A percentile compares a stretch with the other conserved stretches of the same genome.
phyloP scores from a whole-genome alignment of 345 rosid species.

The Noccaea bulbosa region DNA sequence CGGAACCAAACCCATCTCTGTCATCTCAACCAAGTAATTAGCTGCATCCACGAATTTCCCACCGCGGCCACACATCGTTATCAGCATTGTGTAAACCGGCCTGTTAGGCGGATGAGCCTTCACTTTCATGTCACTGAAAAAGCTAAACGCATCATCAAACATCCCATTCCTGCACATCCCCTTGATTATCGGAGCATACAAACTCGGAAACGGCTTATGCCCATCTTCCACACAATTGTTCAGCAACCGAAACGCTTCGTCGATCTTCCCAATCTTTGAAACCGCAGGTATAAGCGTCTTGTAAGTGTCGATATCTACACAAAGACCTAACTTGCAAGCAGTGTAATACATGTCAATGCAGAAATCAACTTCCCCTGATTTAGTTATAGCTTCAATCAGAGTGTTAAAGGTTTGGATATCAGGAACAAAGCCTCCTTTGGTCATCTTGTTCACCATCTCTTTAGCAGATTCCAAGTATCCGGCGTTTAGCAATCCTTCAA shows the following conservation, averaged over 20 bases:
- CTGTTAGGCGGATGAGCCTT: constrained; percentile 90
- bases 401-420: constrained; percentile 69
- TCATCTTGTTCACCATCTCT: constrained; percentile 76
- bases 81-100: constrained; percentile 89
- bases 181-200: constrained; percentile 86
- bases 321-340: constrained; percentile 70
- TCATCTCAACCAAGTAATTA: constrained; percentile 87
- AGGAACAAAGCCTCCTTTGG: constrained; percentile 68
- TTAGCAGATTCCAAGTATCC: constrained; percentile 86
- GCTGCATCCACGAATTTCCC: constrained; percentile 83
- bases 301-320: constrained; percentile 67
- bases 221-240: constrained; percentile 78
- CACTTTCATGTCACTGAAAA: constrained; percentile 84
- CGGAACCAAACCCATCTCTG: constrained; percentile 80
- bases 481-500: constrained; percentile 79
- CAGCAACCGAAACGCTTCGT: constrained; percentile 75
- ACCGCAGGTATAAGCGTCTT: constrained; percentile 83
- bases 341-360: constrained; percentile 70
- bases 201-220: constrained; percentile 84
- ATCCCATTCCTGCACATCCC: constrained; percentile 76
- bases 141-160: constrained; percentile 86
- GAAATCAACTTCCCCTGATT: constrained; percentile 73
- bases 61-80: constrained; percentile 89
- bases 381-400: constrained; percentile 61
- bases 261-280: constrained; percentile 77